Evolutionary conservation across 306 rosid species (phyloP).

Genomic region (Quercus suber): DNA sequence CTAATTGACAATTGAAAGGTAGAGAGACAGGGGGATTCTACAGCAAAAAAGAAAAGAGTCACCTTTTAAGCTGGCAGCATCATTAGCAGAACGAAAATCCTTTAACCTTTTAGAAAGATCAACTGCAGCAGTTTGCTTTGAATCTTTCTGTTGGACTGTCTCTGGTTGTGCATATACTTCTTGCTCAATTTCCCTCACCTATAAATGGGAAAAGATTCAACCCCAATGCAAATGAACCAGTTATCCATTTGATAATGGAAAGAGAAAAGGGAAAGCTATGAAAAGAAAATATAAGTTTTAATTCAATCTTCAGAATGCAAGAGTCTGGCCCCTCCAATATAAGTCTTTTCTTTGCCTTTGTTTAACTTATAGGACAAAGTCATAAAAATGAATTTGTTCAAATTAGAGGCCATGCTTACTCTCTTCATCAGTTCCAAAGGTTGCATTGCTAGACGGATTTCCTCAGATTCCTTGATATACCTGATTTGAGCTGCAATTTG

Average conservation of each 20-base stretch:
- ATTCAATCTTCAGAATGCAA: background rate
- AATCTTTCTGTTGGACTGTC: conserved; percentile 54
- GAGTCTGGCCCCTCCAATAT: background rate
- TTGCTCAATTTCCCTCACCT: conserved; percentile 92
- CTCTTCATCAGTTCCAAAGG: conserved; percentile 90
- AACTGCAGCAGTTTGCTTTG: conserved; percentile 78
- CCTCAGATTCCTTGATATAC: conserved; percentile 74
- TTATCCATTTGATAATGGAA: conserved; percentile 1
- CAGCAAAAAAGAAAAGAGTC: conserved; percentile 8
- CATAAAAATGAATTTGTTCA: background rate
- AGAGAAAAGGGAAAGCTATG: background rate
- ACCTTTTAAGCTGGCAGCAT: conserved; percentile 92
- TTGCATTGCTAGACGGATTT: conserved; percentile 83
- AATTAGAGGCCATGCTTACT: conserved; percentile 43
- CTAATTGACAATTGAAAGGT: background rate
- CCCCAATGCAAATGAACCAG: background rate
- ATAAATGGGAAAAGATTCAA: conserved; percentile 20
- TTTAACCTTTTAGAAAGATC: conserved; percentile 90
- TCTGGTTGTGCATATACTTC: conserved; percentile 65
- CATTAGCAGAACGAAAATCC: conserved; percentile 76
- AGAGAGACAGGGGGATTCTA: background rate
- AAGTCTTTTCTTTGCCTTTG: background rate
- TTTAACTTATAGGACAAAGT: background rate
- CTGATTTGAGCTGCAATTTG: conserved; percentile 62
- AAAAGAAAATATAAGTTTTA: background rate